Conservation (phyloP, 805 yeast species). For the Sugiyamaella lignohabitans region DNA sequence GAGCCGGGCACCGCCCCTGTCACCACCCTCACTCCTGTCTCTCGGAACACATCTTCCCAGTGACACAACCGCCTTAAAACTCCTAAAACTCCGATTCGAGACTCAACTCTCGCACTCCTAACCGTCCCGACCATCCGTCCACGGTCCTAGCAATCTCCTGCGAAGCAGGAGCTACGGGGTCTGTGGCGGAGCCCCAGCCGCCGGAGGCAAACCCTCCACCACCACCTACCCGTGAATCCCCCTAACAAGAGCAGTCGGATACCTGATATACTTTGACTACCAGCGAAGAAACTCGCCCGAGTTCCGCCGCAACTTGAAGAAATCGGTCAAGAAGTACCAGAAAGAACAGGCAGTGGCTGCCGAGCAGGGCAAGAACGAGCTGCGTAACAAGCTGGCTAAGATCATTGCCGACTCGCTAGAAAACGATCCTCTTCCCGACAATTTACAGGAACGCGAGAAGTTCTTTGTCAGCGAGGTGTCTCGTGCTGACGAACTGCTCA, state of each 20-base stretch:
- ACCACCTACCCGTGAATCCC: not conserved
- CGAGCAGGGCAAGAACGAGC: slow-evolving; percentile 51
- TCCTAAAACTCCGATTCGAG: no score
- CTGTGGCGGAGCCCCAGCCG: not conserved
- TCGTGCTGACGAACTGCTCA: slow-evolving; percentile 73
- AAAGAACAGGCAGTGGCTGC: slow-evolving; percentile 51
- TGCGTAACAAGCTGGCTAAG: slow-evolving; percentile 50
- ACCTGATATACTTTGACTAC: slow-evolving; percentile 88
- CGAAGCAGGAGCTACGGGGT: not conserved
- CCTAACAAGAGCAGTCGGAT: slow-evolving; percentile 32
- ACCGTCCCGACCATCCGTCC: no score
- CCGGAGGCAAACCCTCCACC: not conserved
- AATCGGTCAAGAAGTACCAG: slow-evolving; percentile 54
- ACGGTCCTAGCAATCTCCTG: no score
- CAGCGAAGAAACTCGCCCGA: slow-evolving; percentile 74
- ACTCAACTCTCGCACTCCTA: no score
- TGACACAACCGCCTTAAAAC: no score
- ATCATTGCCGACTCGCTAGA: slow-evolving; percentile 59
- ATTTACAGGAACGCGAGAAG: slow-evolving; percentile 60
- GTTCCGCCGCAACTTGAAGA: slow-evolving; percentile 72
- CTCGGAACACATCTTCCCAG: no score
- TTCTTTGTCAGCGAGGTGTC: slow-evolving; percentile 80
- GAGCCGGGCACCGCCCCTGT: no score
- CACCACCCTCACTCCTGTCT: no score
- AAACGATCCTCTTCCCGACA: slow-evolving; percentile 70